Evolutionary conservation across 805 yeast genomes (phyloP).

Genomic region (Danielozyma ontarioensis): DNA sequence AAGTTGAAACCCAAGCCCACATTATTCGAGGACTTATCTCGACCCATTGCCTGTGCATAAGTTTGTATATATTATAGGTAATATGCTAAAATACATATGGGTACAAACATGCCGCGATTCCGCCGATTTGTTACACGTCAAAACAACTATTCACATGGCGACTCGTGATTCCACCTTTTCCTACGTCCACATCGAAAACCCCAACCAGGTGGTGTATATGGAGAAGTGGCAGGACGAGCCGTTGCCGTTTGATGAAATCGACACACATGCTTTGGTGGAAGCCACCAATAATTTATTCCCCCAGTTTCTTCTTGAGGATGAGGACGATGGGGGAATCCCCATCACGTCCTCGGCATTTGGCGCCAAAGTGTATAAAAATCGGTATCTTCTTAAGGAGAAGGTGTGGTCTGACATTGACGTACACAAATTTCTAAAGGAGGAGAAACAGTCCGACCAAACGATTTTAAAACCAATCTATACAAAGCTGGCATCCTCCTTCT

Average conservation of each 20-base stretch:
- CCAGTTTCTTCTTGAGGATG: slow-evolving; percentile 29
- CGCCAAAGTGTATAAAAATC: slow-evolving; percentile 33
- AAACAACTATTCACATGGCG: neutral
- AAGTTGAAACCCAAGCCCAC: slow-evolving; percentile 41
- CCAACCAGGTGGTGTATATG: slow-evolving; percentile 35
- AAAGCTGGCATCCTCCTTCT: slow-evolving; percentile 7
- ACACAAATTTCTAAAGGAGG: slow-evolving; percentile 21
- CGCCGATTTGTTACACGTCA: too few species aligned
- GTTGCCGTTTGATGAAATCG: slow-evolving; percentile 38
- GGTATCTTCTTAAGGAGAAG: slow-evolving; percentile 22
- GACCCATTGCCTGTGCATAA: slow-evolving; percentile 6
- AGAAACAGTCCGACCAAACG: slow-evolving; percentile 23
- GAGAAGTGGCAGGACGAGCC: slow-evolving; percentile 39
- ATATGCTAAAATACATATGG: too few species aligned
- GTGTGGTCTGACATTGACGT: slow-evolving; percentile 33
- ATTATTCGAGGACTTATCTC: slow-evolving; percentile 43
- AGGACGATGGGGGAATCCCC: slow-evolving; percentile 34
- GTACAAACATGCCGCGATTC: too few species aligned
- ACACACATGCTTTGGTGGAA: slow-evolving; percentile 32
- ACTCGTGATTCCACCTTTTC: slow-evolving; percentile 17
- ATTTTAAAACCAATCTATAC: slow-evolving; percentile 24
- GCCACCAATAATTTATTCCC: slow-evolving; percentile 34
- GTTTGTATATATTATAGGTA: slow-evolving; percentile 7
- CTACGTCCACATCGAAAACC: slow-evolving; percentile 32
- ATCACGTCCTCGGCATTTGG: slow-evolving; percentile 32